These are phyloP conservation scores for Puccinia hordei DNA, from an alignment of 1,284 basidiomycete species.

Conservation along the genomic window DNA sequence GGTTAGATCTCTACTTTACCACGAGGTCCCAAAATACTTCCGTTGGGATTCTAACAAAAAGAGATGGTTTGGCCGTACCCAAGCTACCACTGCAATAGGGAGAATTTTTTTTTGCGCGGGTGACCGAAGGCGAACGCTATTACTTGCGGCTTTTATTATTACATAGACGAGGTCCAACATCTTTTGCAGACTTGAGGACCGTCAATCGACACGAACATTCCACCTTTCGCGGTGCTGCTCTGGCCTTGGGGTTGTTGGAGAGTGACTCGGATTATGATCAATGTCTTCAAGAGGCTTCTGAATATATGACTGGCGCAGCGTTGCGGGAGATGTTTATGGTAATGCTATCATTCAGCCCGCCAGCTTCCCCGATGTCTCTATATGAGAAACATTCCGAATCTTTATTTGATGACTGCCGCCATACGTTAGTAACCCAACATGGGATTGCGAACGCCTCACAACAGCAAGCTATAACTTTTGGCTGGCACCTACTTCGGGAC, in stretches of 20 bases:
- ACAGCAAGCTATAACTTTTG: neutral
- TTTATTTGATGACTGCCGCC: no score
- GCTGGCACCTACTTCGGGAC: neutral
- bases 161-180: constrained; percentile 60
- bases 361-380: constrained; percentile 58
- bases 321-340: constrained; percentile 62
- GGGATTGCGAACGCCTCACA: no score
- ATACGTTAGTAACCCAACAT: neutral
- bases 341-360: constrained; percentile 60
- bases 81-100: constrained; percentile 58
- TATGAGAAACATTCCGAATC: constrained; percentile 60
- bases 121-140: constrained; percentile 60
- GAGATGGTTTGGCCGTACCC: constrained; percentile 55
- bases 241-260: no score
- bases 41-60: neutral
- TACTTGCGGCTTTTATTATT: constrained; percentile 61
- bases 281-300: no score
- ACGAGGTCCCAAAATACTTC: constrained; percentile 11
- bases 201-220: constrained; percentile 55
- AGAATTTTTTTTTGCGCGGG: constrained; percentile 60
- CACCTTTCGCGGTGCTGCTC: constrained; percentile 20
- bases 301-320: constrained; percentile 56
- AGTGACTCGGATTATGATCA: no score
- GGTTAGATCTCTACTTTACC: neutral
- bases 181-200: constrained; percentile 60